phyloP scores from a whole-genome alignment of 176 grass and related monocot genomes.

The Cenchrus purpureus region DNA sequence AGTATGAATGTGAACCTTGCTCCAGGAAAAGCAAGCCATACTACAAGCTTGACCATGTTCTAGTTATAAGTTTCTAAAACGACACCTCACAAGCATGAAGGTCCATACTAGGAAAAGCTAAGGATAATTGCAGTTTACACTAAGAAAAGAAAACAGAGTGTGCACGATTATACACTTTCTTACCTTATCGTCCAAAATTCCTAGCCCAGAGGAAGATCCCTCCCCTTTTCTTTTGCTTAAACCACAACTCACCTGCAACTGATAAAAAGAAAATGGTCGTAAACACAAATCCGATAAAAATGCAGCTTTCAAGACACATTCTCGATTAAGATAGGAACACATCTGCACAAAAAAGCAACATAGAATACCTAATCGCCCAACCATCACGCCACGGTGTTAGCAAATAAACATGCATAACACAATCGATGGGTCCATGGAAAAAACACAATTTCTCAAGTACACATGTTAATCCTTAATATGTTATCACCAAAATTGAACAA shows the following conservation, averaged over 20 bases:
- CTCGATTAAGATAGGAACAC: background rate
- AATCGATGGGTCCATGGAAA: no score
- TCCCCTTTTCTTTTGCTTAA: background rate
- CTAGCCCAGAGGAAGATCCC: background rate
- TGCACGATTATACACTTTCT: slow-evolving; percentile 49
- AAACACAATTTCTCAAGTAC: no score
- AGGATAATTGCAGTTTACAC: background rate
- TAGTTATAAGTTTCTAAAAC: background rate
- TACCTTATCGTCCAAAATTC: slow-evolving; percentile 48
- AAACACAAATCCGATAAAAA: background rate
- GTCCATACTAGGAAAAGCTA: background rate
- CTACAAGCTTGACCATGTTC: no score
- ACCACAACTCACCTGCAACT: background rate
- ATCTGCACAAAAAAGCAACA: background rate
- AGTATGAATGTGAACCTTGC: no score
- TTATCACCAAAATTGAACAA: no score
- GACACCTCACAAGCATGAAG: background rate
- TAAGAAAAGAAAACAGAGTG: background rate
- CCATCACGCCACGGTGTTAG: background rate
- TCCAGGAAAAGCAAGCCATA: no score
- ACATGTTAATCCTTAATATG: no score
- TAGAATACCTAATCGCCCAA: background rate
- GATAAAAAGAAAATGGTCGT: background rate
- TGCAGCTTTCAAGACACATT: background rate
- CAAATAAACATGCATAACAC: no score